Percentiles rank a stretch among this genome's conserved stretches.
phyloP scores from a whole-genome alignment of 345 rosid species.

The rapeseed (Brassica napus) region Da-Ae NC_063439.1:25557501-25558000 shows the following conservation, averaged over 20 bases:
- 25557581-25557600: not conserved
- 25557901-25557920: constrained; percentile 55
- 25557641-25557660: not conserved
- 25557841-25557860: constrained; percentile 22
- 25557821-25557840: constrained; percentile 35
- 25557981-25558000: constrained; percentile 3
- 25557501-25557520: not conserved
- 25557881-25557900: constrained; percentile 57
- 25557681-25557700: not conserved
- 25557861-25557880: constrained; percentile 31
- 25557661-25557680: not conserved
- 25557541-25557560: not conserved
- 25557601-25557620: not conserved
- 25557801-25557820: constrained; percentile 33
- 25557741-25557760: constrained; percentile 33
- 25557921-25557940: constrained; percentile 29
- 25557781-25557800: constrained; percentile 31
- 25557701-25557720: not conserved
- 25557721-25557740: constrained; percentile 32
- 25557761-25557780: constrained; percentile 30
- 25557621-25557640: not conserved
- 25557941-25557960: constrained; percentile 16
- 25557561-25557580: not conserved
- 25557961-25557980: not conserved
- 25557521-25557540: not conserved